These are phyloP conservation scores for Leccinum boreale DNA, from an alignment of 768 basidiomycete species.

Conservation along the genomic window DNA sequence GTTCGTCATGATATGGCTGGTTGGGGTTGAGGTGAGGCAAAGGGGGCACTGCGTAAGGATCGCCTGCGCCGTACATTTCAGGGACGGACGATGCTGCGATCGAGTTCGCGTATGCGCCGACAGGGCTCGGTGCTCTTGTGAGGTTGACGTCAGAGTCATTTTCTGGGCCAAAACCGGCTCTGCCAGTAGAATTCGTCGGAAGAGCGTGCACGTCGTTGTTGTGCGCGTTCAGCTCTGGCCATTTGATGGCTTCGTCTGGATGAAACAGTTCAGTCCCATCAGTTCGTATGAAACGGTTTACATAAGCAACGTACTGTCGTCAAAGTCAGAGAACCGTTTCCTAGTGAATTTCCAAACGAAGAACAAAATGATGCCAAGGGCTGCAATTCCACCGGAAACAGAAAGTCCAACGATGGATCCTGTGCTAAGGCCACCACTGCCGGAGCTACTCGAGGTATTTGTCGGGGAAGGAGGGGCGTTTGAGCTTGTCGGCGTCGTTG, in stretches of 20 bases:
- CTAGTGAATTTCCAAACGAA: slow-evolving; percentile 84
- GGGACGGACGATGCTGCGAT: slow-evolving; percentile 44
- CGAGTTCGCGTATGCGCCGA: slow-evolving; percentile 46
- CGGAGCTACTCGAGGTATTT: slow-evolving; percentile 16
- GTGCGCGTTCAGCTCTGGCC: slow-evolving; percentile 83
- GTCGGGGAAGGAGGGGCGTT: slow-evolving; percentile 27
- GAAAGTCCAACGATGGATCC: slow-evolving; percentile 79
- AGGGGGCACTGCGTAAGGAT: slow-evolving; percentile 83
- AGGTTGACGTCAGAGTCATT: slow-evolving; percentile 58
- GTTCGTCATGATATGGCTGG: slow-evolving; percentile 74
- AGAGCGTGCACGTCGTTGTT: slow-evolving; percentile 55
- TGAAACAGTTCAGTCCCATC: neutral
- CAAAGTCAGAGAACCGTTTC: slow-evolving; percentile 72
- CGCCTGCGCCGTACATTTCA: slow-evolving; percentile 39
- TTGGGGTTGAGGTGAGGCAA: slow-evolving; percentile 78
- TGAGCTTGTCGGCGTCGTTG: slow-evolving; percentile 14
- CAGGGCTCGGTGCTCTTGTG: slow-evolving; percentile 46
- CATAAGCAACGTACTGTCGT: slow-evolving; percentile 61
- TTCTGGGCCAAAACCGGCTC: slow-evolving; percentile 61
- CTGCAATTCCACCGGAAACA: slow-evolving; percentile 75
- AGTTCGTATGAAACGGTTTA: slow-evolving; percentile 8
- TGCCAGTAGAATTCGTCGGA: slow-evolving; percentile 66
- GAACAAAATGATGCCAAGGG: slow-evolving; percentile 69
- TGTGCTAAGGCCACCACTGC: slow-evolving; percentile 49
- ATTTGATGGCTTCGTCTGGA: slow-evolving; percentile 82